Base-by-base conservation (phyloP, 2,329 filamentous ascomycete species). In the Fusarium temperatum region DNA sequence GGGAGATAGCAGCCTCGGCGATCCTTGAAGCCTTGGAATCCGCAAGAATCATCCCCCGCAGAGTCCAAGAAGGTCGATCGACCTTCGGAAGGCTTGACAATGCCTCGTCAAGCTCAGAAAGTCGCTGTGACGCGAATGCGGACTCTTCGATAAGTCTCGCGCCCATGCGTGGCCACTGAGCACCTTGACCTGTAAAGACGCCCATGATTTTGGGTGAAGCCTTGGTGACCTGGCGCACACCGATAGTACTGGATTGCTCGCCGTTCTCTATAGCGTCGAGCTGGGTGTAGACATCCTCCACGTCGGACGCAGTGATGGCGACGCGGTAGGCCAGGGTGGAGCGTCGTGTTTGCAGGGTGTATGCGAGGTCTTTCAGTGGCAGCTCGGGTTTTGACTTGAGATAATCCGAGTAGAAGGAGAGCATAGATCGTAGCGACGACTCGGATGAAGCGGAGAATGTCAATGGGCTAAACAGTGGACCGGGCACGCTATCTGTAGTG, bases 171-270 rank as follows among this genome's bases (percentile, higher is more conserved):
- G 76, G 69, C 81, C 81, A 83, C 32, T 83, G 81, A 0, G 81
- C 80, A 0, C 82, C 82, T 28, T 84, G 82, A 0, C 82, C 82
- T 0, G 79, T 82, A 59, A 83, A 83, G 0, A 82, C 74, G 5
- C 79, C 69, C 20, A 75, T 57, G 2, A 35, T 30, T 20, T 28
- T 47, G 9, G 30, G 30, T 0, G 14, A 32, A 7, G 22, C 8
- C 12, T 58, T 47, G 22, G 0, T 53, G 22, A 24, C 22, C 6
- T 53, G 48, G 22, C 48, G 48, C 0, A 53, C 9, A 20, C n/a
- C 15, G 1, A 53, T 0, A 6, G 48, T 20, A 5, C 48, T 53
- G 12, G 48, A 0, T 6, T 53, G 48, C 1, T 53, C 48, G 0
- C 48, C 48, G 30, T 26, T 53, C 1, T 26, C 48, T 0, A 53